Evolutionary conservation across 495 filamentous ascomycete genomes (phyloP), one percentile per base, ranked within the genome.

Genomic region (Penicillium nucicola): DNA sequence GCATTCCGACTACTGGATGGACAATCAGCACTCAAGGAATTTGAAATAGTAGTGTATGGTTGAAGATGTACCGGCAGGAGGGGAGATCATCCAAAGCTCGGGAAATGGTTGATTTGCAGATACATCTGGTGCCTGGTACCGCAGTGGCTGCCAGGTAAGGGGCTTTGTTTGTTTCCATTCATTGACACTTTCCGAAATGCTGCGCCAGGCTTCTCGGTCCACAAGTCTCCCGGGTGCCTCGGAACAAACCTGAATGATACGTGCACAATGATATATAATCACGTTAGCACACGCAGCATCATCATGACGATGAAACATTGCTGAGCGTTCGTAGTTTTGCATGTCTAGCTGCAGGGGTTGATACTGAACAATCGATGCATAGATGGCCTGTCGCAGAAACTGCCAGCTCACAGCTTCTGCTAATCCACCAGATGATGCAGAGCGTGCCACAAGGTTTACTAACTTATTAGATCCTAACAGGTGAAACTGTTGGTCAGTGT

Each of bases 381-480:
- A 73, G n/a, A 74, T 70, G 9, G 68, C 70, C 51, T 74, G 70
- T 15, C 70, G 63, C 35, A 74, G 51, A 15, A 68, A 71, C 22
- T 70, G 68, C 70, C 70, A 74, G 39, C 66, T 70, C 10, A 65
- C 60, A n/a, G 70, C 70, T 45, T 74, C 70, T n/a, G 63, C 67
- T 2, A 74, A 43, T 3, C 70, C 70, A 0, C 68, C 65, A 8
- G 68, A 71, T 0, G 63, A 69, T 5, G 67, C 70, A 5, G 66
- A 69, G 20, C 56, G 58, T 9, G 67, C 61, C 60, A 70, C 65
- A 3, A 62, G 55, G 17, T 74, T 74, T 19, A 74, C 57, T 0
- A 74, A 55, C 3, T 65, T 63, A 31, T 65, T 74, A 0, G 68
- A 70, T 5, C 70, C 70, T 3, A 70, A 50, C 9, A 68, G 63